phyloP scores from a whole-genome alignment of 2,329 filamentous ascomycete species.

The Aspergillus vadensis region DNA sequence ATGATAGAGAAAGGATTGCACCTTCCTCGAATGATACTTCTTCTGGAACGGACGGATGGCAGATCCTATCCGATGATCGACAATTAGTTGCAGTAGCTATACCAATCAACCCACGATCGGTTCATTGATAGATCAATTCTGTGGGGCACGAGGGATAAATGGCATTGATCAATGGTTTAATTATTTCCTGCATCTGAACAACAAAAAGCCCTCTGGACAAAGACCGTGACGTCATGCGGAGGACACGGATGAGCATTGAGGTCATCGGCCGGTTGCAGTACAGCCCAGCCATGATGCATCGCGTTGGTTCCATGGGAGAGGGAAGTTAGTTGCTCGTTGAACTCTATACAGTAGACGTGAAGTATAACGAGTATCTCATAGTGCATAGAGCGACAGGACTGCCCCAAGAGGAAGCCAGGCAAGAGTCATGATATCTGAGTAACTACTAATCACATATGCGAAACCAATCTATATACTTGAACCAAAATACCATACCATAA shows the following conservation, averaged over 20 bases:
- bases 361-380: too few species aligned
- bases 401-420: background rate
- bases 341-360: too few species aligned
- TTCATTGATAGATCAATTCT: background rate
- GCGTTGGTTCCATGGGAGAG: background rate
- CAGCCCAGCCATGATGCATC: background rate
- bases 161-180: background rate
- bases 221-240: conserved; percentile 36
- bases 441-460: too few species aligned
- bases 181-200: background rate
- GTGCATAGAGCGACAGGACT: too few species aligned
- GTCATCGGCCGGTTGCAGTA: conserved; percentile 29
- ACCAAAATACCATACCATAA: too few species aligned
- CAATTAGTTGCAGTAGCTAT: background rate
- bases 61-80: background rate
- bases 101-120: background rate
- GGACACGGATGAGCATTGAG: conserved; percentile 26
- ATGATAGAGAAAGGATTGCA: conserved; percentile 7
- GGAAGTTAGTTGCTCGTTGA: background rate
- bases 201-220: background rate
- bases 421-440: too few species aligned
- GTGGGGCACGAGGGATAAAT: background rate
- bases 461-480: background rate
- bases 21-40: conserved; percentile 16
- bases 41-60: background rate